Evolutionary conservation across 2,329 filamentous ascomycete genomes (phyloP).

Genomic region (Zymoseptoria passerinii): DNA sequence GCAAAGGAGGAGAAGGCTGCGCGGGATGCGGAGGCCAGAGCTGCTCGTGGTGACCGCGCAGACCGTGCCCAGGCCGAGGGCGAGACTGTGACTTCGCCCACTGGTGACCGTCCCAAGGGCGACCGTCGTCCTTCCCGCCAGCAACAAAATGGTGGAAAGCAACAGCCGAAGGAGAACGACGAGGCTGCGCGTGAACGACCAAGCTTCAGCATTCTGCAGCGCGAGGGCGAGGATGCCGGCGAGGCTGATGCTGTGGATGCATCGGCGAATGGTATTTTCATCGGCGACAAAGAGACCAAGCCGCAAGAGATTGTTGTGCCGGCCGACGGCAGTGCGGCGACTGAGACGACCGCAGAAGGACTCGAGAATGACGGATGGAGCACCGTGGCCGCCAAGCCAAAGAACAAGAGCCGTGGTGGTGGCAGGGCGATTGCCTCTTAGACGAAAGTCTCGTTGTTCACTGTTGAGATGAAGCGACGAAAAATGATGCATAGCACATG

Average conservation of each 20-base stretch:
- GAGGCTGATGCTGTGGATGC: conserved; percentile 36
- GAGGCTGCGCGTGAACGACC: conserved; percentile 26
- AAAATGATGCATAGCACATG: background rate
- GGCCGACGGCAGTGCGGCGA: conserved; percentile 26
- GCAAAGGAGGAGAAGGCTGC: conserved; percentile 58
- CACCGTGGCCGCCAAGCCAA: conserved; percentile 42
- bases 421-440: conserved; percentile 43
- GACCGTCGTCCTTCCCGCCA: conserved; percentile 21
- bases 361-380: conserved; percentile 48
- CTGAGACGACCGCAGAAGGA: conserved; percentile 37
- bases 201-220: conserved; percentile 39
- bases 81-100: conserved; percentile 33
- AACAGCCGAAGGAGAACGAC: conserved; percentile 31
- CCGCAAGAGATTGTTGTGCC: conserved; percentile 45
- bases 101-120: conserved; percentile 32
- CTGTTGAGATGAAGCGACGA: background rate
- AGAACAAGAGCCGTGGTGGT: conserved; percentile 37
- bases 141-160: conserved; percentile 23
- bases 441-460: background rate
- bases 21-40: conserved; percentile 55
- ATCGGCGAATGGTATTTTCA: conserved; percentile 43
- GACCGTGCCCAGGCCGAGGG: conserved; percentile 26
- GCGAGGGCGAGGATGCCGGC: conserved; percentile 33
- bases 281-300: conserved; percentile 47
- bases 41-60: conserved; percentile 32